These are phyloP conservation scores for Metschnikowia noctiluminum DNA, from an alignment of 805 yeast genomes.

Conservation along the genomic window DNA sequence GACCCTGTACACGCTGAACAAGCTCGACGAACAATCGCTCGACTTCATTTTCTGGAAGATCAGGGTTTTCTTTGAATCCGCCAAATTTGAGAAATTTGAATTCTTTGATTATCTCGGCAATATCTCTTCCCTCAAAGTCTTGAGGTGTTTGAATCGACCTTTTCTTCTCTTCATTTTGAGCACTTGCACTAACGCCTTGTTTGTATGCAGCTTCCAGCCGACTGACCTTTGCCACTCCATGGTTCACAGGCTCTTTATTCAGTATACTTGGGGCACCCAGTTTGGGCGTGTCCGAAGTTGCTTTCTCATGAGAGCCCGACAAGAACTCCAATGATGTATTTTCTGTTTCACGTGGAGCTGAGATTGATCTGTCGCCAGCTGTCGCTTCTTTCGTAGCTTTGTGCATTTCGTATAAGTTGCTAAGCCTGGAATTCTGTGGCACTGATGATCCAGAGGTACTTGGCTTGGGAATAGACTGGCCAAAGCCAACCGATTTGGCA, in stretches of 20 bases:
- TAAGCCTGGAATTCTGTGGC: neutral
- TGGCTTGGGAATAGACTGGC: neutral
- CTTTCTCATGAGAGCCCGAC: no score
- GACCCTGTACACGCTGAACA: constrained; percentile 24
- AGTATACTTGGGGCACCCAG: no score
- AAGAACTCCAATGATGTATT: neutral
- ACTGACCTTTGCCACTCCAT: no score
- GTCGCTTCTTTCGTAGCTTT: neutral
- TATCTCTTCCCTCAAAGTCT: constrained; percentile 5
- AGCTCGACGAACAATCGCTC: constrained; percentile 21
- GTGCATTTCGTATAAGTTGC: neutral
- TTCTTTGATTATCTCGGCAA: constrained; percentile 3
- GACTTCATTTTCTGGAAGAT: constrained; percentile 8
- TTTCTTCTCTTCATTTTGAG: neutral
- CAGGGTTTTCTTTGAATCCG: constrained; percentile 15
- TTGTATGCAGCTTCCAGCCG: neutral
- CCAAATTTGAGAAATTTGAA: constrained; percentile 14
- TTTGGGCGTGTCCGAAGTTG: no score
- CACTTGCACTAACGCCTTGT: neutral
- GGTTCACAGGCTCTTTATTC: no score
- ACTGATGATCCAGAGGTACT: neutral
- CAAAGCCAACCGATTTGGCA: neutral
- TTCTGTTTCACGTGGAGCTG: neutral
- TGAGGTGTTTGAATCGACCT: no score
- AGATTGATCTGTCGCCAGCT: neutral